phyloP scores from a whole-genome alignment of 148 eudicot genomes.

The Dianthus caryophyllus region DNA sequence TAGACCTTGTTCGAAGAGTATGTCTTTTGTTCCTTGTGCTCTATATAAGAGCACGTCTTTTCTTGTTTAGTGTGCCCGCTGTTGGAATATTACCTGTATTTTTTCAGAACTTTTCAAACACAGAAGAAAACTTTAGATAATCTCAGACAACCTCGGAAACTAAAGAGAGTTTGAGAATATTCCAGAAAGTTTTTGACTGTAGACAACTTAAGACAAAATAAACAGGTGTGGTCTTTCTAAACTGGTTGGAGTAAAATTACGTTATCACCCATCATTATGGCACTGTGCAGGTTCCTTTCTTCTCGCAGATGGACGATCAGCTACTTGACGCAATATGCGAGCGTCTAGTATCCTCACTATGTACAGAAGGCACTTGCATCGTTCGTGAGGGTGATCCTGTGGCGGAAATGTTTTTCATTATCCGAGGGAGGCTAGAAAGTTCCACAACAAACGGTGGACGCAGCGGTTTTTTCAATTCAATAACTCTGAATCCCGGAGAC shows the following conservation, averaged over 20 bases:
- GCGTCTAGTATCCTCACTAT: conserved; percentile 67
- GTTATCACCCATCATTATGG: neutral
- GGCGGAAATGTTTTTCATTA: conserved; percentile 78
- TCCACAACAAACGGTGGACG: conserved; percentile 85
- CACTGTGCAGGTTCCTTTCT: conserved; percentile 63
- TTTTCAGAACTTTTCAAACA: no score
- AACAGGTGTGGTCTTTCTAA: no score
- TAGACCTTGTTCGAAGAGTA: conserved; percentile 90
- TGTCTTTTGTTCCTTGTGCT: conserved; percentile 13
- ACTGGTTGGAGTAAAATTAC: no score
- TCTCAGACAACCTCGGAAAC: no score
- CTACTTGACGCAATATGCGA: conserved; percentile 87
- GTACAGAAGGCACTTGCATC: conserved; percentile 69
- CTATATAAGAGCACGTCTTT: no score
- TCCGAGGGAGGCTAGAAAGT: conserved; percentile 72
- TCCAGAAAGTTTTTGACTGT: no score
- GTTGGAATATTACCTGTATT: no score
- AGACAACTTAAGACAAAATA: no score
- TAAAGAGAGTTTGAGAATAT: no score
- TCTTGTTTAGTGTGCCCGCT: no score
- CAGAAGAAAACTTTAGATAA: no score
- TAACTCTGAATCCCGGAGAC: conserved; percentile 65
- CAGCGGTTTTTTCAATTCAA: conserved; percentile 74
- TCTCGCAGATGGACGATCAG: conserved; percentile 90
- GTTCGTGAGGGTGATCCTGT: conserved; percentile 90